Conservation (phyloP, 371 early-diverging fungal genomes). For the Lichtheimia corymbifera region DNA sequence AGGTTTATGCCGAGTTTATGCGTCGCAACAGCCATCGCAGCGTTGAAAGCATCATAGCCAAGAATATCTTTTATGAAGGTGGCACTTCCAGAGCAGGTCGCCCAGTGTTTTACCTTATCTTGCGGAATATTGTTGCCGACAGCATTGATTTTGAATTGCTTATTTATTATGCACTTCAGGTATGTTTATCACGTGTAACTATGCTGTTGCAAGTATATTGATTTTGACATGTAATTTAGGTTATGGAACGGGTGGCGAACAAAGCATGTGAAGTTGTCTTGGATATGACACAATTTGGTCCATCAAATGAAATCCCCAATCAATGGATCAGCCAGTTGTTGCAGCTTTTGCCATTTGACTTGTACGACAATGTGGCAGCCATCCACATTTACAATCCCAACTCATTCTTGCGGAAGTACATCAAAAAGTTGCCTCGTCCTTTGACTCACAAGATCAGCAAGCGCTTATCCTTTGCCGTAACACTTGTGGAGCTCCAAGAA, state of each 20-base stretch:
- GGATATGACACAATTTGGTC: slow-evolving; percentile 83
- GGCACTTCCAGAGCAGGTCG: slow-evolving; percentile 76
- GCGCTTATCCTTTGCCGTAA: slow-evolving; percentile 64
- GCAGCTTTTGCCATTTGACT: slow-evolving; percentile 71
- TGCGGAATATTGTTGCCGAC: slow-evolving; percentile 75
- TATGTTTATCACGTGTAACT: slow-evolving; percentile 24
- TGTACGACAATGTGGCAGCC: slow-evolving; percentile 51
- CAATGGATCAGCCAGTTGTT: slow-evolving; percentile 77
- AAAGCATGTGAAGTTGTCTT: slow-evolving; percentile 79
- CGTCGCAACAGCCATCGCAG: slow-evolving; percentile 70
- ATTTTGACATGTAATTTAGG: slow-evolving; percentile 26
- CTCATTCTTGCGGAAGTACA: slow-evolving; percentile 72
- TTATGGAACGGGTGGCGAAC: slow-evolving; percentile 56
- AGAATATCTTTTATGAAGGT: slow-evolving; percentile 79
- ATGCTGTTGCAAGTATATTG: neutral
- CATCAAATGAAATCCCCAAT: slow-evolving; percentile 77
- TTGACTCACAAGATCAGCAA: slow-evolving; percentile 64
- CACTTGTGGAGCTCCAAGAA: slow-evolving; percentile 71
- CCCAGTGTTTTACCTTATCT: slow-evolving; percentile 85
- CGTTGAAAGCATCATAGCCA: slow-evolving; percentile 63
- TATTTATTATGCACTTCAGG: slow-evolving; percentile 72
- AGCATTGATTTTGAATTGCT: slow-evolving; percentile 84
- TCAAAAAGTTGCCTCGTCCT: slow-evolving; percentile 60
- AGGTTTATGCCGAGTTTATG: slow-evolving; percentile 81
- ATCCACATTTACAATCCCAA: slow-evolving; percentile 82